Evolutionary conservation across 805 yeast species (phyloP).

Genomic region (Barnettozyma botsteinii): DNA sequence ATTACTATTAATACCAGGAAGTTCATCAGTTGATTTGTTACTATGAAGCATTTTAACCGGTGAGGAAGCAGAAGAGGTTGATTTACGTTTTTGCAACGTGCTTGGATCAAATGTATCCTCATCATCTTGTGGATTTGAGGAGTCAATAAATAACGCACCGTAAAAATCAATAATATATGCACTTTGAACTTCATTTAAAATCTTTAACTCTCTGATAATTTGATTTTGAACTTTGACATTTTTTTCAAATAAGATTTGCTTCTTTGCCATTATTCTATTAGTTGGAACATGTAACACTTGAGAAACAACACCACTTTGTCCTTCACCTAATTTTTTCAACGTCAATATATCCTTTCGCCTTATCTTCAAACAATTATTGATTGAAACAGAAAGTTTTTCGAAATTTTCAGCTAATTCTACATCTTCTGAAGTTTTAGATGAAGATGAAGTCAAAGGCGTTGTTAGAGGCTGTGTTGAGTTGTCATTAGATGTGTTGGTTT

Average conservation of each 20-base stretch:
- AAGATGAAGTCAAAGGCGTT: slow-evolving; percentile 6
- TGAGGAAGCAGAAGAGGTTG: background rate
- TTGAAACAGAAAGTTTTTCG: slow-evolving; percentile 45
- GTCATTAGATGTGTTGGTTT: background rate
- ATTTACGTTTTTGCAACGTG: slow-evolving; percentile 1
- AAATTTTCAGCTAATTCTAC: slow-evolving; percentile 36
- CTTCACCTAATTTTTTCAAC: slow-evolving; percentile 78
- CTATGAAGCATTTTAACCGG: slow-evolving; percentile 1
- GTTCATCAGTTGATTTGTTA: slow-evolving; percentile 15
- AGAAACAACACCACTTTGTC: slow-evolving; percentile 89
- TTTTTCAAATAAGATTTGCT: slow-evolving; percentile 79
- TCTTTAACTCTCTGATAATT: slow-evolving; percentile 80
- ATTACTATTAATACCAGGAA: slow-evolving; percentile 30
- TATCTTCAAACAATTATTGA: slow-evolving; percentile 47
- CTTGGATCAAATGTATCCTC: slow-evolving; percentile 3
- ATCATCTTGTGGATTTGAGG: slow-evolving; percentile 2
- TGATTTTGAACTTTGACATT: slow-evolving; percentile 75
- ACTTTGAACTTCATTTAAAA: slow-evolving; percentile 82
- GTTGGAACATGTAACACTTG: slow-evolving; percentile 88
- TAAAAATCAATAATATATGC: slow-evolving; percentile 84
- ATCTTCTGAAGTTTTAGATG: slow-evolving; percentile 21
- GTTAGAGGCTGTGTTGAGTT: slow-evolving; percentile 3
- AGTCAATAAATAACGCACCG: slow-evolving; percentile 74
- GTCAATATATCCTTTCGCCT: slow-evolving; percentile 65
- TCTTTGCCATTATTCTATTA: slow-evolving; percentile 84